phyloP scores from a whole-genome alignment of 2,329 filamentous ascomycete genomes.

The Parastagonospora avenae region DNA sequence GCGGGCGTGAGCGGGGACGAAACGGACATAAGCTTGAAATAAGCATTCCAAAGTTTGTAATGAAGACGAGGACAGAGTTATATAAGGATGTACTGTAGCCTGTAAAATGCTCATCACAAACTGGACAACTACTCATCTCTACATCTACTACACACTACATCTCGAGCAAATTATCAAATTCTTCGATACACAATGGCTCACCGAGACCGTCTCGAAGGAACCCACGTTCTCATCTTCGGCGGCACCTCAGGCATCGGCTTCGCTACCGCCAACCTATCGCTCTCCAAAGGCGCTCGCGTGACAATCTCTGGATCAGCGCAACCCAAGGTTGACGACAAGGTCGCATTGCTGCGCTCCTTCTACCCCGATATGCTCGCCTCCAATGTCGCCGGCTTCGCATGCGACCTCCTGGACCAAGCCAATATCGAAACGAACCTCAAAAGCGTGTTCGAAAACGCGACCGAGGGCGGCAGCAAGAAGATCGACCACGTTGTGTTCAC shows the following conservation, averaged over 20 bases:
- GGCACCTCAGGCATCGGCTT: slow-evolving; percentile 70
- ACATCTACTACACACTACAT: not conserved
- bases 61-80: not conserved
- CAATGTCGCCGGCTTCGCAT: slow-evolving; percentile 29
- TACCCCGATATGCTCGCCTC: slow-evolving; percentile 38
- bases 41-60: not conserved
- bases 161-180: not conserved
- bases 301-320: slow-evolving; percentile 64
- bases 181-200: slow-evolving; percentile 32
- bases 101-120: not conserved
- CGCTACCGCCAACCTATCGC: slow-evolving; percentile 61
- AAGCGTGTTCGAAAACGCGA: slow-evolving; percentile 33
- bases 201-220: slow-evolving; percentile 54
- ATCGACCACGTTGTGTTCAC: slow-evolving; percentile 41
- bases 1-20: no score
- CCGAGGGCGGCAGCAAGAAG: slow-evolving; percentile 31
- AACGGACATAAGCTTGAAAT: not conserved
- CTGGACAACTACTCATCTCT: not conserved
- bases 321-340: slow-evolving; percentile 56
- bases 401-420: slow-evolving; percentile 32
- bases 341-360: slow-evolving; percentile 52
- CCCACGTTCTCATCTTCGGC: slow-evolving; percentile 65
- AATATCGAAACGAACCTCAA: slow-evolving; percentile 36
- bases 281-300: slow-evolving; percentile 62
- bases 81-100: not conserved